phyloP scores from a whole-genome alignment of 805 yeast species.

The Metschnikowia corniflorae region DNA sequence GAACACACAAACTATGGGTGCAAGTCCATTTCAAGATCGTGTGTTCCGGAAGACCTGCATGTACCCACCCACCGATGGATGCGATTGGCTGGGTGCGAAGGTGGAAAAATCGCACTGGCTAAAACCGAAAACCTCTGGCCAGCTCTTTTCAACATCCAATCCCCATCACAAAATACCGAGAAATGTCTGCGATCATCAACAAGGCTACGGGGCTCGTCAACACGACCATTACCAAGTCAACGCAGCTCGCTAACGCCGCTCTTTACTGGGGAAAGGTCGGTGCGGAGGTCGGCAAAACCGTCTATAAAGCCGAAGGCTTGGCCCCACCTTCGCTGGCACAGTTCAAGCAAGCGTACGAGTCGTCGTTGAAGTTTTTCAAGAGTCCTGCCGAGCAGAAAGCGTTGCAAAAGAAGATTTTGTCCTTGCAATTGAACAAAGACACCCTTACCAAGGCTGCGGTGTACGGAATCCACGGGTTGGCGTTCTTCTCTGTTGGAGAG shows the following conservation, averaged over 20 bases:
- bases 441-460: slow-evolving; percentile 65
- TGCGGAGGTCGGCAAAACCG: slow-evolving; percentile 65
- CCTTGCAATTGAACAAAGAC: slow-evolving; percentile 49
- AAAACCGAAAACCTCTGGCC: slow-evolving; percentile 5
- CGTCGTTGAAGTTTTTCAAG: slow-evolving; percentile 34
- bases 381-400: slow-evolving; percentile 56
- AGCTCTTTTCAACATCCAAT: neutral
- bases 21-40: slow-evolving; percentile 5
- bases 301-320: slow-evolving; percentile 87
- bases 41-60: slow-evolving; percentile 9
- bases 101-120: slow-evolving; percentile 10
- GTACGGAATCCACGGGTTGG: slow-evolving; percentile 78
- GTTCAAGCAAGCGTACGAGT: slow-evolving; percentile 69
- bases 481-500: slow-evolving; percentile 93
- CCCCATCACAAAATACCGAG: neutral
- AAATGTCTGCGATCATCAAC: slow-evolving; percentile 42
- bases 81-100: slow-evolving; percentile 13
- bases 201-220: slow-evolving; percentile 40
- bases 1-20: too few relatives aligned
- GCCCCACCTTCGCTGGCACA: slow-evolving; percentile 84
- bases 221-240: slow-evolving; percentile 33
- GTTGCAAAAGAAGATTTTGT: slow-evolving; percentile 43
- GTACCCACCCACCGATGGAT: neutral
- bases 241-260: slow-evolving; percentile 47
- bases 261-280: slow-evolving; percentile 78